Percentiles rank a stretch among this genome's conserved stretches.
phyloP scores from a whole-genome alignment of 2,329 filamentous ascomycete genomes.

The Trichophyton mentagrophytes region DNA sequence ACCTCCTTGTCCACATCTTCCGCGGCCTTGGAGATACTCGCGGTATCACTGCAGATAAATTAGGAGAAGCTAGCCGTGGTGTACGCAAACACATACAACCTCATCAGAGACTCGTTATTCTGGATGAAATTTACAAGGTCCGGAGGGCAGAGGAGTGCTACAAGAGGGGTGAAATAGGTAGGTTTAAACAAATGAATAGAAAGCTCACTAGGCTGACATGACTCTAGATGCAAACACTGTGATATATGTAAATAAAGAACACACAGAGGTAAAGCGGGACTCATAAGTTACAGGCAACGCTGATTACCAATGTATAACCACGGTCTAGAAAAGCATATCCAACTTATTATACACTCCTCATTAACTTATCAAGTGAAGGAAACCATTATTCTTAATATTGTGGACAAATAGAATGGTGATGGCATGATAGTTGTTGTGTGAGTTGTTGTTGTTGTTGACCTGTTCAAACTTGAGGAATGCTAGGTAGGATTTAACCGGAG shows the following conservation, averaged over 20 bases:
- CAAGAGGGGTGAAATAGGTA: constrained; percentile 32
- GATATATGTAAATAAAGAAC: constrained; percentile 25
- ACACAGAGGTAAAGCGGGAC: constrained; percentile 11
- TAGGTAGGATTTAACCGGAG: too few species aligned
- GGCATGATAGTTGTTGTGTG: too few species aligned
- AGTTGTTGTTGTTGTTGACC: too few species aligned
- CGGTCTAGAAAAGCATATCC: too few species aligned
- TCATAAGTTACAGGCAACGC: background rate
- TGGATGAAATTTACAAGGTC: constrained; percentile 27
- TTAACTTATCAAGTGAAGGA: background rate
- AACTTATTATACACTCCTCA: background rate
- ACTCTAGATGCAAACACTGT: constrained; percentile 15
- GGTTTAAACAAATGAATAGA: constrained; percentile 18
- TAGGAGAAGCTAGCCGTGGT: constrained; percentile 30
- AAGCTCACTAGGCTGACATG: background rate
- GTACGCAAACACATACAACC: constrained; percentile 24
- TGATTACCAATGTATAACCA: background rate
- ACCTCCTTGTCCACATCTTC: constrained; percentile 30
- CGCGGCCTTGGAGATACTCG: constrained; percentile 24
- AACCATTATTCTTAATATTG: background rate
- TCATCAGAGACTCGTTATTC: constrained; percentile 24
- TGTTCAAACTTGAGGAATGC: too few species aligned
- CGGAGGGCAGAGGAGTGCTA: constrained; percentile 27
- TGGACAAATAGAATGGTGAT: too few species aligned
- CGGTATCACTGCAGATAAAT: constrained; percentile 27